Percentiles rank a stretch among this genome's conserved stretches.
These are phyloP conservation scores for Suillus clintonianus DNA, from an alignment of 768 basidiomycete species.

Conservation along the genomic window DNA sequence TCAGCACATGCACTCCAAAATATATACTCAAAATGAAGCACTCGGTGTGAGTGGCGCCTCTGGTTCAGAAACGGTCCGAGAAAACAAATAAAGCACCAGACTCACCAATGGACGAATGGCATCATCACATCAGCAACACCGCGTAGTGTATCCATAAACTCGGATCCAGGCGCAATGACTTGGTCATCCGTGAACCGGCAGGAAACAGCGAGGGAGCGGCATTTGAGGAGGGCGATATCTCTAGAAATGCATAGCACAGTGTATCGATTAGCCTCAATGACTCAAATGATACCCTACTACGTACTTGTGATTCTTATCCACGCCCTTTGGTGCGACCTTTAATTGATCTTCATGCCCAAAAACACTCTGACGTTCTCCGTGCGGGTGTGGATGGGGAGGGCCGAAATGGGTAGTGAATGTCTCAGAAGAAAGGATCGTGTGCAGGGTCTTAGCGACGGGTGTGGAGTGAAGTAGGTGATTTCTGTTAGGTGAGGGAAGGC, in stretches of 20 bases:
- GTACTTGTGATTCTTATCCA: not conserved
- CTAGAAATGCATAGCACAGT: not conserved
- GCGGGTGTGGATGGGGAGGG: conserved; percentile 56
- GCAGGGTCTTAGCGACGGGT: conserved; percentile 45
- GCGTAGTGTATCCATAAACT: conserved; percentile 66
- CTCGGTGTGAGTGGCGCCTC: not conserved
- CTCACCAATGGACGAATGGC: conserved; percentile 82
- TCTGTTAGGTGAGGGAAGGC: conserved; percentile 30
- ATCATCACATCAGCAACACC: conserved; percentile 54
- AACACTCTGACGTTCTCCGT: conserved; percentile 69
- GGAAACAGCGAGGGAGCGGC: conserved; percentile 47
- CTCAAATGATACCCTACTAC: not conserved
- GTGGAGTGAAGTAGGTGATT: conserved; percentile 66
- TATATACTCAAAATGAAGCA: not conserved
- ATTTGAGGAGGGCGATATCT: conserved; percentile 87
- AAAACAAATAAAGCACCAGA: not conserved
- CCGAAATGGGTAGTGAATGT: conserved; percentile 83
- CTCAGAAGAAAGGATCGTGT: conserved; percentile 63
- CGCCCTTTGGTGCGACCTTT: conserved; percentile 69
- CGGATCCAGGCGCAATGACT: conserved; percentile 51
- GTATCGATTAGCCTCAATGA: not conserved
- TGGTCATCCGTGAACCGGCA: conserved; percentile 73
- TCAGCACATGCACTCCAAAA: not conserved
- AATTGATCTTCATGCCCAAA: conserved; percentile 89
- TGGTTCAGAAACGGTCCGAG: not conserved